Evolutionary conservation across 75 land plant species (phyloP).

Genomic region (Ceratopteris richardii): DNA sequence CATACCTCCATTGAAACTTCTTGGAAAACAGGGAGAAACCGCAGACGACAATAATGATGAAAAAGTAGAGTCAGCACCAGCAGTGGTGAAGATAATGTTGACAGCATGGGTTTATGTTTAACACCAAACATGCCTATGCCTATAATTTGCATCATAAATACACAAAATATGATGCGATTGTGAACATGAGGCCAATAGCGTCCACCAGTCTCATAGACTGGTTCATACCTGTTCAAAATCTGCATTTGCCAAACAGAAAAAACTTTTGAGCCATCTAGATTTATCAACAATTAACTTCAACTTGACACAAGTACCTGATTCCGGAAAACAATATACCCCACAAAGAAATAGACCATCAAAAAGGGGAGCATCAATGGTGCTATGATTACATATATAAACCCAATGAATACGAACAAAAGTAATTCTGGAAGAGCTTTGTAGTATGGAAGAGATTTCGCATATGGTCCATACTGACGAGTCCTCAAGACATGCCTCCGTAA

Average conservation of each 20-base stretch:
- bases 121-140: slow-evolving; percentile 71
- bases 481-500: slow-evolving; percentile 22
- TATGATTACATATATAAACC: slow-evolving; percentile 67
- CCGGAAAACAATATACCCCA: slow-evolving; percentile 63
- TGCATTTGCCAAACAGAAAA: slow-evolving; percentile 16
- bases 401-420: slow-evolving; percentile 53
- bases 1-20: slow-evolving; percentile 44
- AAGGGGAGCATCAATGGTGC: slow-evolving; percentile 76
- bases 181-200: slow-evolving; percentile 73
- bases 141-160: slow-evolving; percentile 63
- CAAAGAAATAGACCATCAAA: slow-evolving; percentile 56
- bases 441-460: slow-evolving; percentile 46
- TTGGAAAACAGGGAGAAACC: slow-evolving; percentile 51
- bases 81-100: slow-evolving; percentile 45
- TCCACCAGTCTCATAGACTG: slow-evolving; percentile 58
- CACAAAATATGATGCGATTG: slow-evolving; percentile 40
- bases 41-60: slow-evolving; percentile 53
- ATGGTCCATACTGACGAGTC: slow-evolving; percentile 25
- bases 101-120: slow-evolving; percentile 46
- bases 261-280: background rate
- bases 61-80: slow-evolving; percentile 43
- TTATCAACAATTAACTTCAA: too few relatives aligned
- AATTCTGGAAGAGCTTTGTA: slow-evolving; percentile 52
- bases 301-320: slow-evolving; percentile 48
- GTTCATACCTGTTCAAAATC: slow-evolving; percentile 67